Conservation (phyloP, 23 red algal species). For the Gracilaria gracilis region DNA sequence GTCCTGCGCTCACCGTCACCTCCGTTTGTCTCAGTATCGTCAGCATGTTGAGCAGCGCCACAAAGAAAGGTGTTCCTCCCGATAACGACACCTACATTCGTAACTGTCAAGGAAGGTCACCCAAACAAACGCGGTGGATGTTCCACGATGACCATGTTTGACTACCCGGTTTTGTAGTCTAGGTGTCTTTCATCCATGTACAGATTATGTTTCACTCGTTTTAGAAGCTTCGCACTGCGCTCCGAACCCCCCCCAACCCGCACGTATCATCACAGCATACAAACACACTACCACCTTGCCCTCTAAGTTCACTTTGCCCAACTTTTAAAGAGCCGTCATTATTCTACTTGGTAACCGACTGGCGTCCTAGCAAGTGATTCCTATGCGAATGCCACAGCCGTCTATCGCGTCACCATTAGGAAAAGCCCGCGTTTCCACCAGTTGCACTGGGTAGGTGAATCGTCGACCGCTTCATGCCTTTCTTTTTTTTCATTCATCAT, state of each 20-base stretch:
- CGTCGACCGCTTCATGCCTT: background rate
- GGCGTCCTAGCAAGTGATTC: background rate
- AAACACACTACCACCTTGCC: background rate
- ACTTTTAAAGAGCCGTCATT: constrained; percentile 25
- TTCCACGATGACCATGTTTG: constrained; percentile 92
- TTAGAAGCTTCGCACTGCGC: constrained; percentile 15
- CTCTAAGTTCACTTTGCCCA: constrained; percentile 1
- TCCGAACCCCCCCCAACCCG: background rate
- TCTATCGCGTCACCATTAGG: background rate
- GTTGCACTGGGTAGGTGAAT: background rate
- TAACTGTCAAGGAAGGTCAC: constrained; percentile 78
- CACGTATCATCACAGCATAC: constrained; percentile 2
- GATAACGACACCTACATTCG: constrained; percentile 93
- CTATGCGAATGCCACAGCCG: background rate
- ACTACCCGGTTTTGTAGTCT: constrained; percentile 25
- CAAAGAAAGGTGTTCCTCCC: constrained; percentile 82
- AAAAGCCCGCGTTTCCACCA: background rate
- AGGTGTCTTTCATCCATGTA: constrained; percentile 31
- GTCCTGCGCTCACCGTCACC: constrained; percentile 92
- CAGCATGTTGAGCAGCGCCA: constrained; percentile 94
- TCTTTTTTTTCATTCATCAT: background rate
- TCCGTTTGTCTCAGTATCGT: constrained; percentile 94
- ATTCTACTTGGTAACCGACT: constrained; percentile 16
- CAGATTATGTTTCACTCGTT: constrained; percentile 33
- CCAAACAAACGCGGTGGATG: constrained; percentile 88